Base-by-base conservation (phyloP, 805 yeast species). In the Suhomyces sp. region DNA sequence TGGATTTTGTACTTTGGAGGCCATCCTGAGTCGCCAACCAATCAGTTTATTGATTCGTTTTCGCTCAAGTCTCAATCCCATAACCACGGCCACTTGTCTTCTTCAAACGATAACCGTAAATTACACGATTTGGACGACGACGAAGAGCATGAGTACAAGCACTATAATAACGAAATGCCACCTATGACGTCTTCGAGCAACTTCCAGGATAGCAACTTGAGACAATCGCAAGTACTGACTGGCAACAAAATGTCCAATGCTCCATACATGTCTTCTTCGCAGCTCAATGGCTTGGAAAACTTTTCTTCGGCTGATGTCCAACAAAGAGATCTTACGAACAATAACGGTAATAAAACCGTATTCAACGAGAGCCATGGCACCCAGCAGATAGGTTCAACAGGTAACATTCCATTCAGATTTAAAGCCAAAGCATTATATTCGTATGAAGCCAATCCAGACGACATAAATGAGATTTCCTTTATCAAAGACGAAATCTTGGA, bases 1-100 rank as follows among this genome's bases (percentile, higher is more conserved):
- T 94, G 97, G 97, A 76, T 93, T 44, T 75, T 90, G 53, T 92
- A 90, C 69, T 89, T 86, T 65, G 98, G 98, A 25, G 87, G 96
- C 21, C 93, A 93, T 55, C 88, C 89, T 49, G 88, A 88, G 48
- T 85, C 96, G n/a, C 93, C 96, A 31, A 75, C 89, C 8, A 90
- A 89, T 65, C 84, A 86, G 62, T 88, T 85, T 75, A 80, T 93
- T 50, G 97, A 90, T 73, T 87, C 94, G 3, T 90, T 86, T 60
- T 84, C 93, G 0, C 70, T 85, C 50, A 81, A 73, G 60, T 76
- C 81, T 45, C 68, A 59, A 55, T 50, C 64, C 24, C 72, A 63
- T 53, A 56, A 62, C 21, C 76, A 71, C 51, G 73, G 69, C 27
- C 76, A 73, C 52, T 64, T 73, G 46, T 63, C 57, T 55, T 51